Base-by-base conservation (phyloP, 225 moss, liverwort and hornwort genomes). In the Ulota crispa region DNA sequence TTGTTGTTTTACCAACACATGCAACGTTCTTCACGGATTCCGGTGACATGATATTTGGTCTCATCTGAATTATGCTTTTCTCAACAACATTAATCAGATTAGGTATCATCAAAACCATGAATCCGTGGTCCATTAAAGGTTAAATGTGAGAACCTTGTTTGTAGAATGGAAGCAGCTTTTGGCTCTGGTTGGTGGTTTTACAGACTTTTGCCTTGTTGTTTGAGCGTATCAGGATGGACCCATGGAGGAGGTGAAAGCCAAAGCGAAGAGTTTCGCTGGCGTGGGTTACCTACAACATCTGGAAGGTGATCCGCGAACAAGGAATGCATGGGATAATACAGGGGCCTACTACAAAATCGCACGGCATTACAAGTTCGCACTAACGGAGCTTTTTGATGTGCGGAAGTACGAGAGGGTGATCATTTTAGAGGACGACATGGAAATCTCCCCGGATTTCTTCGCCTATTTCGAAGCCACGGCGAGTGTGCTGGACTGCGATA, bases 381-480 rank as follows among this genome's bases (percentile, higher is more conserved):
- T 99, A 1, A 79, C 93, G 14, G 88, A 93, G 80, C 91, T 99
- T 70, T 99, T 99, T 53, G 86, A 89, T 26, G 83, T 87, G 32
- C 87, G 87, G 26, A 86, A 90, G 31, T 96, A 84, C 74, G 83
- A 86, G 37, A 91, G 91, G 64, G 99, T 99, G 63, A 96, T 99
- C 72, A 94, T 99, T 80, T 82, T 99, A 72, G 99, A 99, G 91
- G 99, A 99, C 85, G 99, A 99, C 83, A 99, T 99, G 99, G 94
- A 96, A 68, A 92, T 99, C 64, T 89, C 99, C 24, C 91, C 92
- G 0, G 96, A 99, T 83, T 99, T 99, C 81, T 99, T 99, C 66
- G 87, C 85, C 9, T 99, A 99, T 72, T 99, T 99, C 82, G 94
- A 99, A 82, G 94, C 91, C 47, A 93, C 91, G 27, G 87, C 93